A percentile compares a stretch with the other conserved stretches of the same genome.
Conservation (phyloP, 352 stramenopile genomes). For the Phytophthora chlamydospora region DNA sequence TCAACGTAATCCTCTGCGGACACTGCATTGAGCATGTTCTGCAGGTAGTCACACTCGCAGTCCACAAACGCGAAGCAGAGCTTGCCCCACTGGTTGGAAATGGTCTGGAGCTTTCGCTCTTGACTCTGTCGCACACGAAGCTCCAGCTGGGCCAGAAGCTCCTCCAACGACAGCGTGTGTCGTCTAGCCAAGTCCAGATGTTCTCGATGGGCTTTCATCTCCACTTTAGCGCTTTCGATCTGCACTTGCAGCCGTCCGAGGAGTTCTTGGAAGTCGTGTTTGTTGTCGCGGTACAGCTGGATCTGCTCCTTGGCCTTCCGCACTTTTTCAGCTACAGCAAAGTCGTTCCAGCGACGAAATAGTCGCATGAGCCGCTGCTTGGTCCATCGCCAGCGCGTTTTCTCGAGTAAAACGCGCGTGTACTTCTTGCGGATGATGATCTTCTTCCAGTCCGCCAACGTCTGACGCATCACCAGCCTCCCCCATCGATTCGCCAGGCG, state of each 20-base stretch:
- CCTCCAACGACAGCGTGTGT: conserved; percentile 60
- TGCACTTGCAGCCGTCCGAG: conserved; percentile 52
- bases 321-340: conserved; percentile 43
- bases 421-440: conserved; percentile 78
- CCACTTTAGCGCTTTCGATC: conserved; percentile 55
- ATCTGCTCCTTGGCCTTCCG: conserved; percentile 41
- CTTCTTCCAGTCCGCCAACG: conserved; percentile 73
- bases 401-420: conserved; percentile 66
- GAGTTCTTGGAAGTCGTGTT: conserved; percentile 59
- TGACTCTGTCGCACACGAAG: conserved; percentile 51
- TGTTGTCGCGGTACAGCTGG: conserved; percentile 54
- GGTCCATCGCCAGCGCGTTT: conserved; percentile 59
- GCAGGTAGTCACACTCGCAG: conserved; percentile 51
- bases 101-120: conserved; percentile 62
- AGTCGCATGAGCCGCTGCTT: conserved; percentile 52
- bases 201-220: conserved; percentile 55
- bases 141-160: conserved; percentile 60
- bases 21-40: conserved; percentile 68
- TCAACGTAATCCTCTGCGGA: conserved; percentile 51
- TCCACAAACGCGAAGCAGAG: conserved; percentile 71
- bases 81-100: conserved; percentile 70
- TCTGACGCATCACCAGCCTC: conserved; percentile 55
- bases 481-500: conserved; percentile 60
- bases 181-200: conserved; percentile 68
- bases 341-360: conserved; percentile 56